A percentile compares a stretch with the other conserved stretches of the same genome.
Conservation (phyloP, 495 filamentous ascomycete species). For the Penicillium soppii region DNA sequence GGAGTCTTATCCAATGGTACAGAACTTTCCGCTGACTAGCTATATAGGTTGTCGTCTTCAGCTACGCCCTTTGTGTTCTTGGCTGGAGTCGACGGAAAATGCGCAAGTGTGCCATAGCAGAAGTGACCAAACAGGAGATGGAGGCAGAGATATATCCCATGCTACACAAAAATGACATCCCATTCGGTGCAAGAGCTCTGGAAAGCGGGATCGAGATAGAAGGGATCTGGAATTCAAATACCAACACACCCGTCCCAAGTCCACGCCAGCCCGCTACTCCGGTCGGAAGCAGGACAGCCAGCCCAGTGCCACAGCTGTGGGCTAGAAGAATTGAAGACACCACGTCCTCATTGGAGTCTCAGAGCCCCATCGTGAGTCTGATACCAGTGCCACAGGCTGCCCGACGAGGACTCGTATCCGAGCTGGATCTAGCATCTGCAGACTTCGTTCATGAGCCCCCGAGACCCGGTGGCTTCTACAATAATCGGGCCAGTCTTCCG, state of each 20-base stretch:
- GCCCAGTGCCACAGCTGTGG: constrained; percentile 6
- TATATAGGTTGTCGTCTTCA: constrained; percentile 44
- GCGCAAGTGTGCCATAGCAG: constrained; percentile 62
- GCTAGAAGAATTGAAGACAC: neutral
- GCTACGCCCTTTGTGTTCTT: constrained; percentile 43
- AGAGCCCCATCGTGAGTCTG: neutral
- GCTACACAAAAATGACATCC: constrained; percentile 59
- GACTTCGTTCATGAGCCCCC: constrained; percentile 9
- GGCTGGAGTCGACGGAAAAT: constrained; percentile 62
- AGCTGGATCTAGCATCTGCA: constrained; percentile 9
- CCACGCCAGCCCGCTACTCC: constrained; percentile 22
- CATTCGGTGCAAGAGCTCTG: constrained; percentile 86
- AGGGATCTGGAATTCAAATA: constrained; percentile 82
- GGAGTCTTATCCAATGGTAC: neutral
- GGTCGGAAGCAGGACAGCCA: constrained; percentile 13
- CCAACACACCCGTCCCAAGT: constrained; percentile 46
- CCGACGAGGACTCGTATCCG: neutral
- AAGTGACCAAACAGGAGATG: constrained; percentile 59
- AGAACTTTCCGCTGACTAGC: constrained; percentile 29
- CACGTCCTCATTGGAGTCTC: neutral
- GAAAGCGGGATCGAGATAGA: constrained; percentile 83
- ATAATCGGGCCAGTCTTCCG: constrained; percentile 6
- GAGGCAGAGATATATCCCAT: constrained; percentile 29
- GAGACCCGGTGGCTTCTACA: constrained; percentile 5
- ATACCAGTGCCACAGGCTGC: constrained; percentile 1